A percentile compares a stretch with the other conserved stretches of the same genome.
phyloP scores from a whole-genome alignment of 2,329 filamentous ascomycete species.

The Tolypocladium guangdongense region DNA sequence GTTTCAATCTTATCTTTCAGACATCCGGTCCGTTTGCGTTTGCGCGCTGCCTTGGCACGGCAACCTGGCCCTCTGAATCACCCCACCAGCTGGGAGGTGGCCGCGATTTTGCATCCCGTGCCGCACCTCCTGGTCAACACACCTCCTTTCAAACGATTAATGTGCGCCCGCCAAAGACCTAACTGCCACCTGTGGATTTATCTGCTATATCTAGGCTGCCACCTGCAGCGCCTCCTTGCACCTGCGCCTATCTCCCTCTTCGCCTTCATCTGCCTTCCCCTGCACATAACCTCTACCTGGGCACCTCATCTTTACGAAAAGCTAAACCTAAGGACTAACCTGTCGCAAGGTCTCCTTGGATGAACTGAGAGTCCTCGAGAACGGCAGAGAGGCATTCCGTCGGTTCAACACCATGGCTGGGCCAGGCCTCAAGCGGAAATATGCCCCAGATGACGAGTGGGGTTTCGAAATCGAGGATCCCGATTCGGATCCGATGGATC shows the following conservation, averaged over 20 bases:
- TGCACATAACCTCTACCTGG: background rate
- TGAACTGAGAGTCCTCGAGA: conserved; percentile 18
- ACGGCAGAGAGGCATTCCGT: conserved; percentile 19
- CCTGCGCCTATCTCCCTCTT: background rate
- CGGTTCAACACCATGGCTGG: conserved; percentile 9
- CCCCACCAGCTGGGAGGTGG: background rate
- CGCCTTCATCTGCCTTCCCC: background rate
- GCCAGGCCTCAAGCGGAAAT: conserved; percentile 19
- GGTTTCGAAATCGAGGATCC: conserved; percentile 12
- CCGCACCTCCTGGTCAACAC: background rate
- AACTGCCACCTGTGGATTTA: background rate
- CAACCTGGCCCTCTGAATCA: background rate
- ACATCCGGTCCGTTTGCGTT: background rate
- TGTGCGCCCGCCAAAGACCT: background rate
- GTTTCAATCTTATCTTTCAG: background rate
- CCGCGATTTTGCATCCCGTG: background rate
- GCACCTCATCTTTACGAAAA: background rate
- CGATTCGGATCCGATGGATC: conserved; percentile 14
- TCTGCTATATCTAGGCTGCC: background rate
- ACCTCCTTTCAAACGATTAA: background rate
- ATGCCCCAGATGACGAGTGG: conserved; percentile 15
- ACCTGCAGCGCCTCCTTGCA: background rate
- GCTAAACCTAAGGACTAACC: conserved; percentile 7
- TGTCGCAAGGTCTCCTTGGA: conserved; percentile 17
- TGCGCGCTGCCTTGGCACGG: background rate